Base-by-base conservation (phyloP, 2,329 filamentous ascomycete genomes). In the Podosphaera fusca region DNA sequence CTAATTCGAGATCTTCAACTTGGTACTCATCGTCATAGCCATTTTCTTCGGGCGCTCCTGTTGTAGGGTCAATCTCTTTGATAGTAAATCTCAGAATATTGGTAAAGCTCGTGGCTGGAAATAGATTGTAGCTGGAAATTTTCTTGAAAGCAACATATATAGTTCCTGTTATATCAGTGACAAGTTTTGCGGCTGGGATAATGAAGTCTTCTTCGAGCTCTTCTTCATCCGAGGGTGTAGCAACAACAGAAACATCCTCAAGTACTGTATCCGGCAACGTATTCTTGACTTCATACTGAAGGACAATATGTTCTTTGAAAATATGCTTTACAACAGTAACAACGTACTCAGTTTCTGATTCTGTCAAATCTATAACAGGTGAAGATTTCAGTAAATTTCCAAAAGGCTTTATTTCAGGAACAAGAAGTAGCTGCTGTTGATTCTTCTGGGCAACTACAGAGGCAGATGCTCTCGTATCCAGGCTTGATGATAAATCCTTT, bases 1-100 rank as follows among this genome's bases (percentile, higher is more conserved):
- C 78, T 59, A 98, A 79, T 60, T 95, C 89, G 60, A 96, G 81
- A 67, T 95, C 88, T 60, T 92, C 87, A 59, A 96, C 85, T 72
- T 95, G 87, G 68, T 98, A 98, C 72, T 98, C 92, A 66, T 98
- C 92, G 56, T 96, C 90, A 69, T 96, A 96, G 51, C 92, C 92
- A 52, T 73, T 77, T 14, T 94, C 88, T 69, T 98, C 92, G 0
- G 90, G 86, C 71, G 95, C 88, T 62, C 81, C 80, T n/a, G 87
- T 95, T 33, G 85, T 85, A 4, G 92, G 92, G 65, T 98, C 92
- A 62, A 98, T 92, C 71, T 98, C 92, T 73, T 95, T 96, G 74
- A 84, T 92, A 21, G 88, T 95, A 69, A 98, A 98, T 71, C 92
- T 95, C 67, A 98, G 83, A 45, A 87, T 74, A 70, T 96, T 98